These are phyloP conservation scores for Globisporangium megalacanthum DNA, from an alignment of 352 stramenopile genomes.

Conservation along the genomic window DNA sequence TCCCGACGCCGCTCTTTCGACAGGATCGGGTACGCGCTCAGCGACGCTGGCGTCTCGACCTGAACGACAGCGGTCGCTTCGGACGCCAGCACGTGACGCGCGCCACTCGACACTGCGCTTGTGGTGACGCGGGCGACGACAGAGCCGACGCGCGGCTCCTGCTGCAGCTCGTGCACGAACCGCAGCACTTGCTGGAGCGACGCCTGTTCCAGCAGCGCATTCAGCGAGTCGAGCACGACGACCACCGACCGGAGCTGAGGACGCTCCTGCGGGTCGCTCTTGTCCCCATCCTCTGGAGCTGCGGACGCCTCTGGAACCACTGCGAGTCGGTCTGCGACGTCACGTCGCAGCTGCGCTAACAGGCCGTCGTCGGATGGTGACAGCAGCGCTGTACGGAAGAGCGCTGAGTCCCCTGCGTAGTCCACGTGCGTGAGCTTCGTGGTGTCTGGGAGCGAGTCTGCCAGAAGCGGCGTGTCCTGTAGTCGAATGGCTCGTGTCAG, in stretches of 20 bases:
- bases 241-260: slow-evolving; percentile 31
- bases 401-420: slow-evolving; percentile 27
- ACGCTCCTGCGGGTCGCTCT: neutral
- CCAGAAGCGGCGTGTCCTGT: slow-evolving; percentile 25
- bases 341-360: slow-evolving; percentile 19
- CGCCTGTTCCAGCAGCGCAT: slow-evolving; percentile 47
- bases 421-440: slow-evolving; percentile 41
- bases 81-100: slow-evolving; percentile 22
- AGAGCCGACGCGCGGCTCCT: slow-evolving; percentile 28
- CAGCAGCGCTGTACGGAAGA: slow-evolving; percentile 13
- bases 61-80: slow-evolving; percentile 43
- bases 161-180: slow-evolving; percentile 34
- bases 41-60: slow-evolving; percentile 52
- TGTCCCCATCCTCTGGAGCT: neutral
- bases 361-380: slow-evolving; percentile 11
- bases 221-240: slow-evolving; percentile 62
- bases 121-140: slow-evolving; percentile 47
- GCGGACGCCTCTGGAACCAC: neutral
- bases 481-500: no score
- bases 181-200: slow-evolving; percentile 34
- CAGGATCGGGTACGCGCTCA: slow-evolving; percentile 49
- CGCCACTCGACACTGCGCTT: slow-evolving; percentile 14
- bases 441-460: slow-evolving; percentile 8
- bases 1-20: slow-evolving; percentile 52
- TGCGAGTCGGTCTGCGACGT: slow-evolving; percentile 22